A percentile compares a stretch with the other conserved stretches of the same genome.
phyloP scores from a whole-genome alignment of 1,139 yeast species.

The Pichia sp. region DNA sequence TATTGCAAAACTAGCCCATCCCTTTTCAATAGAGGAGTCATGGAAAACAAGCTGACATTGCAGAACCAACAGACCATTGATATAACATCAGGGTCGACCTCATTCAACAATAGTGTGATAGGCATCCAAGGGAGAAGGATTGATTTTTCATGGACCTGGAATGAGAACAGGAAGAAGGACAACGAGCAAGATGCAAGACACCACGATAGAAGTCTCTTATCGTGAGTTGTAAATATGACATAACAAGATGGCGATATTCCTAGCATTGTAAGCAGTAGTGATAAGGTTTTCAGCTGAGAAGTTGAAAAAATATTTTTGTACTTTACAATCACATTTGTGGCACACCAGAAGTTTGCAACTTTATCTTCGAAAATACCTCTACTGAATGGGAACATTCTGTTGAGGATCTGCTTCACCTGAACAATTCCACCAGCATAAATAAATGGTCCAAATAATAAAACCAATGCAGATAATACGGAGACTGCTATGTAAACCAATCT shows the following conservation, averaged over 20 bases:
- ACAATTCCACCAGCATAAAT: constrained; percentile 38
- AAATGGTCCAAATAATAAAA: constrained; percentile 59
- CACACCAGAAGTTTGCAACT: constrained; percentile 97
- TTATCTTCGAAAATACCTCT: constrained; percentile 97
- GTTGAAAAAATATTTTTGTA: constrained; percentile 54
- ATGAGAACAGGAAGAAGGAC: constrained; percentile 85
- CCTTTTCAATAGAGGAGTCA: constrained; percentile 80
- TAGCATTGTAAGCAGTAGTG: constrained; percentile 59
- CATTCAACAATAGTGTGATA: constrained; percentile 61
- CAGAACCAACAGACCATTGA: constrained; percentile 84
- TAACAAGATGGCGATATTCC: constrained; percentile 67
- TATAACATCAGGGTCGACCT: constrained; percentile 54
- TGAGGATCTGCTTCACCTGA: constrained; percentile 33
- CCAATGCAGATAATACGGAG: constrained; percentile 56
- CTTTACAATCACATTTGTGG: constrained; percentile 72
- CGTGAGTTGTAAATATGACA: constrained; percentile 49
- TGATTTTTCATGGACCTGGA: constrained; percentile 94
- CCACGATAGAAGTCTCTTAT: constrained; percentile 53
- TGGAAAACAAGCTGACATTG: constrained; percentile 76
- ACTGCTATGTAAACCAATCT: constrained; percentile 59
- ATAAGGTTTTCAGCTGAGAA: constrained; percentile 57
- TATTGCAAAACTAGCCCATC: constrained; percentile 77
- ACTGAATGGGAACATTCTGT: constrained; percentile 83
- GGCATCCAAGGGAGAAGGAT: constrained; percentile 87
- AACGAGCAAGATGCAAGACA: constrained; percentile 81